These are phyloP conservation scores for Rubus parviflorus DNA, from an alignment of 306 rosid genomes.

Conservation along the genomic window DNA sequence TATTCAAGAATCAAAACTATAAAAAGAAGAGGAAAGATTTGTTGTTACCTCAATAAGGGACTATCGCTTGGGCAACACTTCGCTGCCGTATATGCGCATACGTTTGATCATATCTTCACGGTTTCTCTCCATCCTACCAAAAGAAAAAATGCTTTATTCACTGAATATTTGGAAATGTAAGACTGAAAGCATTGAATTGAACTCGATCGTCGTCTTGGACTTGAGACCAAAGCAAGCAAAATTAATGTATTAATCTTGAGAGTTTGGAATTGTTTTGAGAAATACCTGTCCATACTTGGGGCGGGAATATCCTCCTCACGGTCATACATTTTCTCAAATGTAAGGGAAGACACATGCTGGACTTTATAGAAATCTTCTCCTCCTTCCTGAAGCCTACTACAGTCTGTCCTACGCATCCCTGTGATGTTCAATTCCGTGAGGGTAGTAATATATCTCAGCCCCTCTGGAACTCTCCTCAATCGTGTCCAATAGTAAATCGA, in stretches of 20 bases:
- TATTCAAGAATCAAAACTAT: too few relatives aligned
- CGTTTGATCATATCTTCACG: too few relatives aligned
- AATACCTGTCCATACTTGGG: neutral
- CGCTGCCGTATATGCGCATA: too few relatives aligned
- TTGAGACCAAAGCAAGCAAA: too few relatives aligned
- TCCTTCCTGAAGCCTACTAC: conserved; percentile 31
- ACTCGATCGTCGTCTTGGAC: too few relatives aligned
- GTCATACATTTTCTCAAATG: neutral
- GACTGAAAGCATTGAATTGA: too few relatives aligned
- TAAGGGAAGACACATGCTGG: conserved; percentile 47
- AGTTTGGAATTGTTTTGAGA: neutral
- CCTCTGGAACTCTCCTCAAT: conserved; percentile 46
- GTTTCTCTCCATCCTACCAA: neutral
- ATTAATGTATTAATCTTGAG: too few relatives aligned
- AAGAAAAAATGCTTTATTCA: neutral
- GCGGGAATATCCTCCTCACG: neutral
- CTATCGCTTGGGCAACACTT: too few relatives aligned
- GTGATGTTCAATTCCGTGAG: conserved; percentile 40
- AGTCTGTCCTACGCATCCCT: conserved; percentile 38
- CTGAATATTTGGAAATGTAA: neutral
- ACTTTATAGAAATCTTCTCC: conserved; percentile 51
- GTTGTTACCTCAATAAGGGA: too few relatives aligned
- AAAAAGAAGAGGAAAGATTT: too few relatives aligned
- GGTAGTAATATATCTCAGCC: conserved; percentile 25
- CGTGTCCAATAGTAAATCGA: conserved; percentile 23